phyloP scores from a whole-genome alignment of 306 rosid species.

The Inga laurina region DNA sequence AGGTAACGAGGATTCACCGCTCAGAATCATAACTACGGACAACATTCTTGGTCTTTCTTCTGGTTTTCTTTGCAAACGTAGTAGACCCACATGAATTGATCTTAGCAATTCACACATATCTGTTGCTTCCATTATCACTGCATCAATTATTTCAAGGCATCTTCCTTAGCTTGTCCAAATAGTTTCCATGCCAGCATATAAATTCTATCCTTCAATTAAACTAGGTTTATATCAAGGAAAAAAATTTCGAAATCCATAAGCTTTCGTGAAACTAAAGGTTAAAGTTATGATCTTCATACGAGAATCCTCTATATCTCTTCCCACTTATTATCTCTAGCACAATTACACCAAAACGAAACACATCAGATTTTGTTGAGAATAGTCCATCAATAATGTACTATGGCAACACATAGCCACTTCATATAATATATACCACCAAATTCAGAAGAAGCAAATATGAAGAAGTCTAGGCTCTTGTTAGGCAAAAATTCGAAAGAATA shows the following conservation, averaged over 20 bases:
- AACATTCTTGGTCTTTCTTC: constrained; percentile 36
- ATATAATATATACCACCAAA: too few species aligned
- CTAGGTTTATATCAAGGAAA: neutral
- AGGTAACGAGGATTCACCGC: constrained; percentile 34
- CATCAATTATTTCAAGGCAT: neutral
- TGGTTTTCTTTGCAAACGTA: too few species aligned
- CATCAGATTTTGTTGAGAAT: neutral
- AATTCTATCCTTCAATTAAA: neutral
- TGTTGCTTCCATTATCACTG: too few species aligned
- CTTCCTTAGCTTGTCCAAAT: neutral
- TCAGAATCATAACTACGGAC: constrained; percentile 44
- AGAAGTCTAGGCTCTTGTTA: too few species aligned
- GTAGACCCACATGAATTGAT: too few species aligned
- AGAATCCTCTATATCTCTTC: neutral
- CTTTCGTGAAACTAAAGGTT: neutral
- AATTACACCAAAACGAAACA: neutral
- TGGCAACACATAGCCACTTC: neutral
- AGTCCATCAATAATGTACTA: neutral
- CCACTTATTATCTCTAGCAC: neutral
- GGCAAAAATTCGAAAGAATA: too few species aligned
- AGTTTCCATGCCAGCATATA: neutral
- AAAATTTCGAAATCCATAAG: too few species aligned
- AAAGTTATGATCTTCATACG: neutral
- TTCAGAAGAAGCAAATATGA: too few species aligned
- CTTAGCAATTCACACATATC: too few species aligned